A percentile compares a stretch with the other conserved stretches of the same genome.
phyloP scores from a whole-genome alignment of 768 basidiomycete species.

The Ephemerocybe angulata region DNA sequence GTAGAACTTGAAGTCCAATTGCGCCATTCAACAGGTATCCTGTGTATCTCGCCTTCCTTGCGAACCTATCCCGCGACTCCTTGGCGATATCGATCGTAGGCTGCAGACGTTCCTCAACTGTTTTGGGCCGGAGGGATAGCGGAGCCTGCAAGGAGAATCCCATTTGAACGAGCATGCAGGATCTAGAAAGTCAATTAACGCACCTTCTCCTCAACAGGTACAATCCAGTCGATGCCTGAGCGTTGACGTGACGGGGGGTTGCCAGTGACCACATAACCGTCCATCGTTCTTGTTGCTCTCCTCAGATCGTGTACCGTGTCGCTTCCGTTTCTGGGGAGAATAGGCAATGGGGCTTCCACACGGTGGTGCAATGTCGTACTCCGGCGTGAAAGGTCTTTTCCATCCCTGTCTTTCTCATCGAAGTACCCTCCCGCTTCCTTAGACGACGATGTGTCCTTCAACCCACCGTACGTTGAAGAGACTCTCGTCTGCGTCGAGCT shows the following conservation, averaged over 20 bases:
- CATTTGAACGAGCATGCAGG: background rate
- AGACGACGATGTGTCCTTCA: background rate
- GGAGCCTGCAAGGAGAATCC: background rate
- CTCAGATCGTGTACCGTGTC: background rate
- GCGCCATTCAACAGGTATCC: constrained; percentile 42
- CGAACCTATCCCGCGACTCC: constrained; percentile 44
- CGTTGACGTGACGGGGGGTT: constrained; percentile 13
- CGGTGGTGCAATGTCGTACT: background rate
- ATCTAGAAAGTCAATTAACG: background rate
- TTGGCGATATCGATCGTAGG: constrained; percentile 51
- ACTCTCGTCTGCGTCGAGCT: background rate
- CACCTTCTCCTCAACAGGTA: constrained; percentile 33
- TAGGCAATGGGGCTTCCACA: background rate
- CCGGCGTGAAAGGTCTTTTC: background rate
- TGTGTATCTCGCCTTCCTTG: constrained; percentile 40
- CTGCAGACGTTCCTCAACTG: constrained; percentile 48
- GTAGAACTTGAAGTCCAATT: constrained; percentile 58
- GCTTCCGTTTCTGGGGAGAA: background rate
- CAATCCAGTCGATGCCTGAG: constrained; percentile 38
- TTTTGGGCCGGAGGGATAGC: constrained; percentile 28
- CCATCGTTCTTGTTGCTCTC: constrained; percentile 16
- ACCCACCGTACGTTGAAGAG: background rate
- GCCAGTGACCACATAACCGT: constrained; percentile 14
- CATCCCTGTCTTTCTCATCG: background rate
- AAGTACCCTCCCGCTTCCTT: background rate